Percentiles rank a stretch among this genome's conserved stretches.
These are phyloP conservation scores for Ogataea corticis DNA, from an alignment of 805 yeast genomes.

Conservation along the genomic window DNA sequence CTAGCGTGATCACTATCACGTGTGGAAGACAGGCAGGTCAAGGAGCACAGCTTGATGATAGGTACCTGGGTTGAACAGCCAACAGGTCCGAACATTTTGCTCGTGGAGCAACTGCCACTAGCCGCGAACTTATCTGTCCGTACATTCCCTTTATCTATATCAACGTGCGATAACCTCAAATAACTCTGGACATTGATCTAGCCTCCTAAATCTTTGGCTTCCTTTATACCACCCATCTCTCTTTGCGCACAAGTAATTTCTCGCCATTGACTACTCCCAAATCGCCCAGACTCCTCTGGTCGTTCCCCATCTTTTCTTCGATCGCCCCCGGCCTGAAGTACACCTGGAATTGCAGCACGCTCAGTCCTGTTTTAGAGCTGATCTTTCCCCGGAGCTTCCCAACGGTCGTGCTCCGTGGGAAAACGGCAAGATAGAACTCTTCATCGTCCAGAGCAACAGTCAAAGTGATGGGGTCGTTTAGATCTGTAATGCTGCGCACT, in stretches of 20 bases:
- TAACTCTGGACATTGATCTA: no score
- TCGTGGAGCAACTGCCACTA: no score
- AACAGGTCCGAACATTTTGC: no score
- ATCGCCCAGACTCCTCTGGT: constrained; percentile 19
- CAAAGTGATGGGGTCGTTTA: background rate
- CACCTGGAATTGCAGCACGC: constrained; percentile 28
- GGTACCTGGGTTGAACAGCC: no score
- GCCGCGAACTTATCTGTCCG: no score
- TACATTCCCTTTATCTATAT: no score
- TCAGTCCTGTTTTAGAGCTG: constrained; percentile 23
- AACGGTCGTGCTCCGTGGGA: constrained; percentile 36
- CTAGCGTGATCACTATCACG: no score
- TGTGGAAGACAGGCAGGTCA: no score
- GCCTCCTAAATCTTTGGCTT: no score
- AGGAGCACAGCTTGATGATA: no score
- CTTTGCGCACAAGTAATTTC: constrained; percentile 9
- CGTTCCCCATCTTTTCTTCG: constrained; percentile 19
- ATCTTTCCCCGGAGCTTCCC: constrained; percentile 38
- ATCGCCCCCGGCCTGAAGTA: constrained; percentile 15
- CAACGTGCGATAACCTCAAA: no score
- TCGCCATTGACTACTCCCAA: constrained; percentile 10
- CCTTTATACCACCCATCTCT: constrained; percentile 10
- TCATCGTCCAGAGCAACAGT: constrained; percentile 2
- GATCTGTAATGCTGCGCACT: no score
- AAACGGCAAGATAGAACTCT: constrained; percentile 22